Conservation (phyloP, 2,329 filamentous ascomycete species). For the Rutstroemia sp. region DNA sequence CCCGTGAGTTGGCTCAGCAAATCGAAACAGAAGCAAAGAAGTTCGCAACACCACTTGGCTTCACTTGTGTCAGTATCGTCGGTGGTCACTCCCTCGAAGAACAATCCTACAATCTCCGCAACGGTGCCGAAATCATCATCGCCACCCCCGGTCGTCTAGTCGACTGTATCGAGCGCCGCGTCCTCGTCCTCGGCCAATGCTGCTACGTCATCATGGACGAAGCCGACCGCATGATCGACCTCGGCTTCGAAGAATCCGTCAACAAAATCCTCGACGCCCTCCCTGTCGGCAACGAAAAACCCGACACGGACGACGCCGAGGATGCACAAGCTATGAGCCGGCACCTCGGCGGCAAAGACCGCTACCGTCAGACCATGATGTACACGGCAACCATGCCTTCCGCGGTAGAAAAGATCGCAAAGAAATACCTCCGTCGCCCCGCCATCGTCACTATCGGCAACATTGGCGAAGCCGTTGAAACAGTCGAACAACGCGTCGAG, state of each 20-base stretch:
- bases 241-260: constrained; percentile 94
- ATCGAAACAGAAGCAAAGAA: constrained; percentile 92
- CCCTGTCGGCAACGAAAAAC: constrained; percentile 89
- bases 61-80: constrained; percentile 94
- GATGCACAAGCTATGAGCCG: constrained; percentile 77
- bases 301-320: constrained; percentile 87
- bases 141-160: constrained; percentile 96
- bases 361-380: constrained; percentile 99
- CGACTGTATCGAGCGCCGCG: constrained; percentile 89
- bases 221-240: constrained; percentile 97
- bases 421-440: constrained; percentile 88
- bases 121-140: constrained; percentile 95
- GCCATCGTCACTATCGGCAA: constrained; percentile 95
- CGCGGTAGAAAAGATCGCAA: constrained; percentile 89
- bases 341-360: constrained; percentile 65
- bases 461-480: constrained; percentile 90
- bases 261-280: constrained; percentile 96
- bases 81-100: constrained; percentile 94
- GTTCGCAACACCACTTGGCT: constrained; percentile 83
- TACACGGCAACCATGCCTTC: constrained; percentile 98
- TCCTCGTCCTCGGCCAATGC: constrained; percentile 90
- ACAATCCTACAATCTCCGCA: constrained; percentile 80
- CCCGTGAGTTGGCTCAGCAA: constrained; percentile 93
- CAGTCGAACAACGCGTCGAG: constrained; percentile 94
- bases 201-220: constrained; percentile 99